Evolutionary conservation across 495 filamentous ascomycete genomes (phyloP).

Genomic region (Lentithecium fluviatile): DNA sequence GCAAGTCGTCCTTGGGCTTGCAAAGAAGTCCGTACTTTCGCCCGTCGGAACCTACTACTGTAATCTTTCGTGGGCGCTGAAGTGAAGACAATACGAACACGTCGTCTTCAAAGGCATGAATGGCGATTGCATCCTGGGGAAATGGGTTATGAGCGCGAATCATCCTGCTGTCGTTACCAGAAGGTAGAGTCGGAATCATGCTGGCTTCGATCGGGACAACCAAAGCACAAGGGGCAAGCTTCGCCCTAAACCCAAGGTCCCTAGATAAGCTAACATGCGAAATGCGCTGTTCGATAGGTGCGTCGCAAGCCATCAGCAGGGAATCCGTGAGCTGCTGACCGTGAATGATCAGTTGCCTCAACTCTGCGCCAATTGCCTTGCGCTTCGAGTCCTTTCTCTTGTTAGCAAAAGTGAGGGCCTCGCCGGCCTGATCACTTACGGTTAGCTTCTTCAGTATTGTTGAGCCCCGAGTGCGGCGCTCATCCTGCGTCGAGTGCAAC

Average conservation of each 20-base stretch:
- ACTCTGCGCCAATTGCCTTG: slow-evolving; percentile 42
- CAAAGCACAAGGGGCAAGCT: slow-evolving; percentile 73
- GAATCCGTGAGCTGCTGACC: slow-evolving; percentile 83
- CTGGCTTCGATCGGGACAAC: slow-evolving; percentile 86
- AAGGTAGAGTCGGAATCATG: slow-evolving; percentile 78
- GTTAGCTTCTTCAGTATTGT: slow-evolving; percentile 44
- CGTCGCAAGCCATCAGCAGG: slow-evolving; percentile 75
- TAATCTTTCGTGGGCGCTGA: slow-evolving; percentile 88
- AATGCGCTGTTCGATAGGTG: slow-evolving; percentile 65
- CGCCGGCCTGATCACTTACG: slow-evolving; percentile 40
- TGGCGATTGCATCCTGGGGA: slow-evolving; percentile 61
- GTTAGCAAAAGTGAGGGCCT: slow-evolving; percentile 6
- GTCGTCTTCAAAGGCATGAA: slow-evolving; percentile 72
- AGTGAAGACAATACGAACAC: slow-evolving; percentile 88
- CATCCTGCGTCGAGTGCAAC: slow-evolving; percentile 55
- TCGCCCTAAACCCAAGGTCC: slow-evolving; percentile 80
- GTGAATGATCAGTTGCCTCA: slow-evolving; percentile 69
- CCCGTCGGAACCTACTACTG: slow-evolving; percentile 83
- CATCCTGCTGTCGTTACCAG: slow-evolving; percentile 64
- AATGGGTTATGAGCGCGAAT: slow-evolving; percentile 80
- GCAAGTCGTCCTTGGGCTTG: slow-evolving; percentile 96
- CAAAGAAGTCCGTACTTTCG: slow-evolving; percentile 83
- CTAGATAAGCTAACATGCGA: slow-evolving; percentile 68
- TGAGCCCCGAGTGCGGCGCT: slow-evolving; percentile 54
- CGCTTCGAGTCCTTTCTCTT: slow-evolving; percentile 18